Percentiles rank a stretch among this genome's conserved stretches.
These are phyloP conservation scores for Lactarius evosmus DNA, from an alignment of 768 basidiomycete species.

Conservation along the genomic window DNA sequence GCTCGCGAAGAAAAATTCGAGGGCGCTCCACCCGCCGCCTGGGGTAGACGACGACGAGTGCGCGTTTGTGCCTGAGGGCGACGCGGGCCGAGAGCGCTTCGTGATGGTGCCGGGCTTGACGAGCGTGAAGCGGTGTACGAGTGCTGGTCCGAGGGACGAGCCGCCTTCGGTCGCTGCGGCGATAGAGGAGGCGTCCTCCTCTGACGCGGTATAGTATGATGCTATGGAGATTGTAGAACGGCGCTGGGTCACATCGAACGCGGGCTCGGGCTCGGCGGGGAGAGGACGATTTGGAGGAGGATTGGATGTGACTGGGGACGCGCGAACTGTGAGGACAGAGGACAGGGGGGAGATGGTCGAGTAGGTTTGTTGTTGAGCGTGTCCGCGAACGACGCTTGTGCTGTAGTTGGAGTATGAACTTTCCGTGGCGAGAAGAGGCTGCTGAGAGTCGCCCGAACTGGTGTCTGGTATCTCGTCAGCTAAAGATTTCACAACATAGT, in stretches of 20 bases:
- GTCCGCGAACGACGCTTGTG: conserved; percentile 60
- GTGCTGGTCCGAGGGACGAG: conserved; percentile 50
- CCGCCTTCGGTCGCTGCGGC: conserved; percentile 75
- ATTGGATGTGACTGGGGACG: conserved; percentile 15
- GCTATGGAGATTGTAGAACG: conserved; percentile 29
- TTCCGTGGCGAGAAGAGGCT: conserved; percentile 51
- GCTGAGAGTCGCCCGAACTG: conserved; percentile 27
- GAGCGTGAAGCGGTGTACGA: conserved; percentile 83
- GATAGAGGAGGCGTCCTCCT: conserved; percentile 41
- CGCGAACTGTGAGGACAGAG: conserved; percentile 55
- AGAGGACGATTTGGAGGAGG: conserved; percentile 13
- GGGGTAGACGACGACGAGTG: conserved; percentile 4
- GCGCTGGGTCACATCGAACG: conserved; percentile 4
- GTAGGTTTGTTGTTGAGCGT: conserved; percentile 36
- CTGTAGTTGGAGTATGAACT: conserved; percentile 60
- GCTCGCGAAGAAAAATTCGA: conserved; percentile 76
- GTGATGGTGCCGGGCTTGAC: conserved; percentile 72
- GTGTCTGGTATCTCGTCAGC: conserved; percentile 5
- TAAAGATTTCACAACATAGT: conserved; percentile 4
- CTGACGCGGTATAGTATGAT: conserved; percentile 62
- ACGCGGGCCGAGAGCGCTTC: conserved; percentile 30
- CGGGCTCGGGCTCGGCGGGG: conserved; percentile 27
- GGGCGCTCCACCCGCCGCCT: conserved; percentile 63
- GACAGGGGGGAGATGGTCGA: conserved; percentile 35
- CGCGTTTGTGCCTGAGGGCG: conserved; percentile 35